A percentile compares a stretch with the other conserved stretches of the same genome.
phyloP scores from a whole-genome alignment of 2,329 filamentous ascomycete species.

The Ceratocystis colombiana region DNA sequence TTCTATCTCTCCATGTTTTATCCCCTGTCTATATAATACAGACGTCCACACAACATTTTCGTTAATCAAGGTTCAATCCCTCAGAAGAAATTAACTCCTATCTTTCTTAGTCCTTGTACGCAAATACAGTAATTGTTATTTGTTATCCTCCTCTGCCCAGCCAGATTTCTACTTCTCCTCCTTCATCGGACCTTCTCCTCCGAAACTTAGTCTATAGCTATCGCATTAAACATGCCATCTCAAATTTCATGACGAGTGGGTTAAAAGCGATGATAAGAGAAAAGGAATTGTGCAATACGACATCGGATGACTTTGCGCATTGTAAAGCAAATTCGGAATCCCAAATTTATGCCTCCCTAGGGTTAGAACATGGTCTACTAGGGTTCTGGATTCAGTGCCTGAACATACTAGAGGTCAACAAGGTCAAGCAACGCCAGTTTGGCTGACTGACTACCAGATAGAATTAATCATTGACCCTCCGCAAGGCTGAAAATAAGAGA shows the following conservation, averaged over 20 bases:
- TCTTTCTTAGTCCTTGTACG: neutral
- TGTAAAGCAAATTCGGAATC: neutral
- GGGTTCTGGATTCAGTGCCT: no score
- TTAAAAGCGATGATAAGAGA: neutral
- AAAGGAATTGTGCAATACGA: neutral
- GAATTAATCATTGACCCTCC: no score
- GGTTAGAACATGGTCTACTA: neutral
- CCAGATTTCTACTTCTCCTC: neutral
- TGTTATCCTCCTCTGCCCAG: neutral
- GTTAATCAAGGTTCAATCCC: no score
- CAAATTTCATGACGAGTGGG: neutral
- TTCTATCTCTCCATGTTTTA: no score
- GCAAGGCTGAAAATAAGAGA: no score
- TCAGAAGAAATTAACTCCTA: no score
- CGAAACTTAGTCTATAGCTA: neutral
- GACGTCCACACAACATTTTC: neutral
- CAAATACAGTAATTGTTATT: neutral
- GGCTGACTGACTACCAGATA: no score
- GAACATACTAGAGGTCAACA: no score
- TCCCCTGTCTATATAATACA: no score
- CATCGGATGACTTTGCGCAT: neutral
- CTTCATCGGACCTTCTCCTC: neutral
- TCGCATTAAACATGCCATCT: neutral
- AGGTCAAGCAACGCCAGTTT: no score
- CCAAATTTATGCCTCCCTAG: neutral